phyloP scores from a whole-genome alignment of 2,329 filamentous ascomycete species.

The Alternaria viburni region DNA sequence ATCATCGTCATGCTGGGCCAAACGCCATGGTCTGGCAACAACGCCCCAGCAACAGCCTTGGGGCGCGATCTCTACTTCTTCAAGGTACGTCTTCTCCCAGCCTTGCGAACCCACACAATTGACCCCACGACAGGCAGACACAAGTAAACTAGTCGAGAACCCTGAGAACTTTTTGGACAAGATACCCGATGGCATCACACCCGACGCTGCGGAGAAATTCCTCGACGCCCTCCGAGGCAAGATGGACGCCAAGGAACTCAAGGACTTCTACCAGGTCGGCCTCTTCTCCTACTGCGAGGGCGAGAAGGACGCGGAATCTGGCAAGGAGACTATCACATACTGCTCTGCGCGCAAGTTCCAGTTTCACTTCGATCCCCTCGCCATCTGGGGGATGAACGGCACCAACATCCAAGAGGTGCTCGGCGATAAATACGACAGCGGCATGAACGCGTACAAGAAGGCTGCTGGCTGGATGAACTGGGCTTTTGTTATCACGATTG shows the following conservation, averaged over 20 bases:
- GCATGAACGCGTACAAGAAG: slow-evolving; percentile 74
- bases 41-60: slow-evolving; percentile 47
- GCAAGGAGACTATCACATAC: slow-evolving; percentile 55
- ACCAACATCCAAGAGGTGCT: slow-evolving; percentile 61
- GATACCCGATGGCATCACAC: slow-evolving; percentile 33
- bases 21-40: slow-evolving; percentile 52
- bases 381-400: slow-evolving; percentile 67
- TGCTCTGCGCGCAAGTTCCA: slow-evolving; percentile 76
- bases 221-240: slow-evolving; percentile 49
- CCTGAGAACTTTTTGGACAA: slow-evolving; percentile 47
- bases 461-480: slow-evolving; percentile 84
- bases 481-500: slow-evolving; percentile 76
- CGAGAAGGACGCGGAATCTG: slow-evolving; percentile 59
- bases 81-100: slow-evolving; percentile 60
- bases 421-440: slow-evolving; percentile 69
- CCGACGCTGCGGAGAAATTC: slow-evolving; percentile 45
- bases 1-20: slow-evolving; percentile 64
- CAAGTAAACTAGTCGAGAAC: slow-evolving; percentile 61
- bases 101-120: slow-evolving; percentile 1
- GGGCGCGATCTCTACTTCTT: slow-evolving; percentile 63
- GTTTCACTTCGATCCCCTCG: slow-evolving; percentile 77
- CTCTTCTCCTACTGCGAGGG: slow-evolving; percentile 88
- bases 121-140: slow-evolving; percentile 40
- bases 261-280: slow-evolving; percentile 79
- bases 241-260: slow-evolving; percentile 58